Conservation (phyloP, 2,329 filamentous ascomycete genomes). For the Lachnellula cervina region DNA sequence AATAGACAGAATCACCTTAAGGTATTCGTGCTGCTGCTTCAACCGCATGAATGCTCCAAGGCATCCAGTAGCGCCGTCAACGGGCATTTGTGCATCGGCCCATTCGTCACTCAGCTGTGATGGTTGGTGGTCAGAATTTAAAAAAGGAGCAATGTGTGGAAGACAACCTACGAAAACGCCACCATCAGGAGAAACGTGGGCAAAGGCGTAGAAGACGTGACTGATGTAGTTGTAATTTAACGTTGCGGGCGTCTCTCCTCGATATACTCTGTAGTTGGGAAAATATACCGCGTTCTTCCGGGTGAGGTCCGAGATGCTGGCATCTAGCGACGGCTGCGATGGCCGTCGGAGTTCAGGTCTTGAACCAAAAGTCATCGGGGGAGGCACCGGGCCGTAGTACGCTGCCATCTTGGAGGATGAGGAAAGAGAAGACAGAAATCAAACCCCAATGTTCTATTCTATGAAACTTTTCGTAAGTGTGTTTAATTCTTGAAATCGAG, state of each 20-base stretch:
- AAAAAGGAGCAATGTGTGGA: neutral
- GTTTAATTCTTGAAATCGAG: slow-evolving; percentile 2
- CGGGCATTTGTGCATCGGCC: slow-evolving; percentile 67
- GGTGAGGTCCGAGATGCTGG: slow-evolving; percentile 42
- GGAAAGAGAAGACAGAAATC: neutral
- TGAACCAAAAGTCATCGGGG: slow-evolving; percentile 25
- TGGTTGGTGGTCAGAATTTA: slow-evolving; percentile 8
- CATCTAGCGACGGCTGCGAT: slow-evolving; percentile 28
- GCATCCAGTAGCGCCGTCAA: slow-evolving; percentile 67
- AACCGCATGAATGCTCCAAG: slow-evolving; percentile 68
- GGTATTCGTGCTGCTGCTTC: slow-evolving; percentile 63
- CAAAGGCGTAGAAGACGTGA: slow-evolving; percentile 80
- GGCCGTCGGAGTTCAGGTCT: slow-evolving; percentile 25
- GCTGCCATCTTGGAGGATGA: slow-evolving; percentile 18
- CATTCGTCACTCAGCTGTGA: slow-evolving; percentile 70
- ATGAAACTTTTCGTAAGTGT: neutral
- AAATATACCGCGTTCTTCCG: slow-evolving; percentile 77
- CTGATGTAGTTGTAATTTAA: slow-evolving; percentile 73
- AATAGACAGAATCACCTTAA: slow-evolving; percentile 73
- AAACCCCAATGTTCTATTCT: neutral
- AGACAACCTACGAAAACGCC: slow-evolving; percentile 62
- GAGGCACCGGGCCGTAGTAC: slow-evolving; percentile 22
- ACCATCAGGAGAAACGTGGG: slow-evolving; percentile 66
- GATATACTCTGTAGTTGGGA: slow-evolving; percentile 72
- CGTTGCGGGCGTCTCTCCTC: slow-evolving; percentile 65